phyloP scores from a whole-genome alignment of 1,139 yeast genomes.

The Geotrichum bryndzae region DNA sequence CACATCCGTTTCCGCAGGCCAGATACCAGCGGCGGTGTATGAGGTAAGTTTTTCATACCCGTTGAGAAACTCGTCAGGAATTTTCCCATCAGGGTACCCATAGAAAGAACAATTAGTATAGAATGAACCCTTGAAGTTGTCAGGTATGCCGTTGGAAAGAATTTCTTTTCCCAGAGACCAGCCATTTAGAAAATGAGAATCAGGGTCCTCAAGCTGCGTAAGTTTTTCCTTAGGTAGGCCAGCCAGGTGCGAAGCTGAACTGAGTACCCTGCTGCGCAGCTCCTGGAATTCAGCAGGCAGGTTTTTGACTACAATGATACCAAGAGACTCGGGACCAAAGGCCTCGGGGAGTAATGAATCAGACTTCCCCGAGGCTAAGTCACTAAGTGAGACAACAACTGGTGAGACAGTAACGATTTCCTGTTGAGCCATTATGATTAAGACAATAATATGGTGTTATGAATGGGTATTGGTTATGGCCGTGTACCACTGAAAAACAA shows the following conservation, averaged over 20 bases:
- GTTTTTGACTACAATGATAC: slow-evolving; percentile 45
- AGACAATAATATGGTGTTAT: background rate
- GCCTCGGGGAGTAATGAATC: slow-evolving; percentile 40
- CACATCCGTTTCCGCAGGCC: slow-evolving; percentile 43
- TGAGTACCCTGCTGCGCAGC: slow-evolving; percentile 43
- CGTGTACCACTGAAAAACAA: background rate
- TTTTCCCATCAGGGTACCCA: slow-evolving; percentile 41
- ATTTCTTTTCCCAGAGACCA: slow-evolving; percentile 64
- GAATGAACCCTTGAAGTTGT: slow-evolving; percentile 52
- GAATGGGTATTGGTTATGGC: background rate
- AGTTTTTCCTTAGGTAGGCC: slow-evolving; percentile 39
- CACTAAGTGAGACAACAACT: slow-evolving; percentile 35
- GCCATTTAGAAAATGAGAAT: slow-evolving; percentile 50
- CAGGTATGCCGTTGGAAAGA: slow-evolving; percentile 41
- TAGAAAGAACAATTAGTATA: slow-evolving; percentile 58
- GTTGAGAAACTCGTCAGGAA: slow-evolving; percentile 36
- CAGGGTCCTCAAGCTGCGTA: slow-evolving; percentile 43
- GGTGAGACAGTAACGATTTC: slow-evolving; percentile 16
- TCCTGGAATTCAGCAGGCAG: slow-evolving; percentile 40
- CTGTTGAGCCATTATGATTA: background rate
- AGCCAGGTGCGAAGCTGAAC: slow-evolving; percentile 45
- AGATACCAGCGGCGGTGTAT: slow-evolving; percentile 48
- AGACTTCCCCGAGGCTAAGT: slow-evolving; percentile 37
- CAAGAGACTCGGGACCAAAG: slow-evolving; percentile 55
- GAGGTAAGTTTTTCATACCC: slow-evolving; percentile 39